Evolutionary conservation across 495 filamentous ascomycete species (phyloP), one percentile per base, ranked within the genome.

Genomic region (Penicillium diatomitis): DNA sequence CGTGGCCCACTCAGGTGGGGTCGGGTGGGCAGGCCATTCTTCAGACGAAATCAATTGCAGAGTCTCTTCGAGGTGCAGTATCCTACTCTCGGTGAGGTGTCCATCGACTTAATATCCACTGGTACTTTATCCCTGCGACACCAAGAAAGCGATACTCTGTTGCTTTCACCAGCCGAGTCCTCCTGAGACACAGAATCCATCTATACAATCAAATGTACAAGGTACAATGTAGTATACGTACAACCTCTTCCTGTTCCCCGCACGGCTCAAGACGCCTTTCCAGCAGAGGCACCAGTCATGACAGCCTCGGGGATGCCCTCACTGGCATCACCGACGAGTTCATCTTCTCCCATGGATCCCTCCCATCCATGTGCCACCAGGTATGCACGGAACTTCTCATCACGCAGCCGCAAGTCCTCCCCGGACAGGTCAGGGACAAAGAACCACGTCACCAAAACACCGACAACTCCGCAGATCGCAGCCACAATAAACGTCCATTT

Each of bases 401-500:
- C 74, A 38, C 63, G 57, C 8, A 64, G 34, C 8, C 58, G 53
- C 8, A 76, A 49, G 59, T 76, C 71, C 31, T 74, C 70, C 4
- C 68, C 66, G 0, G 55, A 67, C 31, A 78, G 53, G 60, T 76
- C 65, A 0, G 73, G 72, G 8, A 79, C 57, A 50, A 77, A 79
- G 55, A 77, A 67, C 29, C 56, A 79, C 2, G 75, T 78, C 0
- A 77, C 72, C 2, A 74, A 4, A 8, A 79, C 63, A 0, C 75
- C 75, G 4, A 65, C 64, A n/a, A 79, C 64, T 3, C 74, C 74
- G 47, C 69, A 75, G 38, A 77, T 74, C 6, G 74, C 76, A 6
- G 73, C 72, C 44, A 77, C 69, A 35, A 78, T 73, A 41, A 79
- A 77, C 5, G 74, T 77, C 71, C 73, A 75, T 29, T 59, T 58